Evolutionary conservation across 1,139 yeast species (phyloP).

Genomic region (Candida tetrigidarum): DNA sequence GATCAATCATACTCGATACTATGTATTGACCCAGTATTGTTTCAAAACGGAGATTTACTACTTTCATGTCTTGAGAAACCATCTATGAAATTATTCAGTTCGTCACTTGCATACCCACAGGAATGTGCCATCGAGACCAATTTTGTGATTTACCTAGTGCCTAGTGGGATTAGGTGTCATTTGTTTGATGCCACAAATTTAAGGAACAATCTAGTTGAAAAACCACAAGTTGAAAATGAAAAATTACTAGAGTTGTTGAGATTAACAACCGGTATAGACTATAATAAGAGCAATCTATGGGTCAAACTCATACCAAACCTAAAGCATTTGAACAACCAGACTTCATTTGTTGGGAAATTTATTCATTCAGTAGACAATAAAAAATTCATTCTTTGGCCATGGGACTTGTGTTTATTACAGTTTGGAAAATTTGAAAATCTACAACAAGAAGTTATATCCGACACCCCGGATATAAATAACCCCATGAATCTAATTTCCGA

Average conservation of each 20-base stretch:
- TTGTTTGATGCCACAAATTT: slow-evolving; percentile 38
- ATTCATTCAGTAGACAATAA: slow-evolving; percentile 55
- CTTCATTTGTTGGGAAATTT: slow-evolving; percentile 63
- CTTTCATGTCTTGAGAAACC: slow-evolving; percentile 29
- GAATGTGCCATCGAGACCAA: slow-evolving; percentile 24
- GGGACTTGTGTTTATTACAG: slow-evolving; percentile 65
- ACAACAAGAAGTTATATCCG: slow-evolving; percentile 3
- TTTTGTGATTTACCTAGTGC: slow-evolving; percentile 66
- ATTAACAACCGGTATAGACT: slow-evolving; percentile 57
- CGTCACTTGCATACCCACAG: slow-evolving; percentile 20
- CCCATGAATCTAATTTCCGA: slow-evolving; percentile 41
- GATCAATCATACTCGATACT: slow-evolving; percentile 28
- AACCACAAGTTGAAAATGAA: slow-evolving; percentile 36
- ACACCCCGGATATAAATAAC: slow-evolving; percentile 20
- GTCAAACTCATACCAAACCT: slow-evolving; percentile 68
- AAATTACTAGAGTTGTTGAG: slow-evolving; percentile 51
- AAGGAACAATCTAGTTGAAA: slow-evolving; percentile 16
- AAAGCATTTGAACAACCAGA: slow-evolving; percentile 67
- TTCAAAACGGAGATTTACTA: slow-evolving; percentile 56
- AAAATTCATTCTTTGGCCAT: slow-evolving; percentile 73
- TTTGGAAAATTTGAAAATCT: slow-evolving; percentile 33
- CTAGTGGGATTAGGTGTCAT: slow-evolving; percentile 76
- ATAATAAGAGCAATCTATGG: slow-evolving; percentile 44
- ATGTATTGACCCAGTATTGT: slow-evolving; percentile 59
- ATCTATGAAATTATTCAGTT: slow-evolving; percentile 36